Base-by-base conservation (phyloP, 2,329 filamentous ascomycete species). In the Diaporthe capsici region DNA sequence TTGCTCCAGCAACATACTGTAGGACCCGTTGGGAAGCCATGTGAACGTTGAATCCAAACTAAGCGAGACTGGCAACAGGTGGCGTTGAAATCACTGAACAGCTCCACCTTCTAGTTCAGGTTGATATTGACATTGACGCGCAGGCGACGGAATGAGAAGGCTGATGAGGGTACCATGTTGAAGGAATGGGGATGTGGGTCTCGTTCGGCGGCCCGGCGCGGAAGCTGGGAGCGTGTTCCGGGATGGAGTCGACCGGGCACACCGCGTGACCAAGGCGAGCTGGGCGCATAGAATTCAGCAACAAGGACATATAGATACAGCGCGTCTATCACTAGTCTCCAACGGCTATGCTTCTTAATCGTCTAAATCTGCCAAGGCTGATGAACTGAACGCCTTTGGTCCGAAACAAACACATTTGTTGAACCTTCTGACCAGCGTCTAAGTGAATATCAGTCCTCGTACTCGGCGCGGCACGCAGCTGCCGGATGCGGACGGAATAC, bases 1-100 rank as follows among this genome's bases (percentile, higher is more conserved):
- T 87, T 67, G 87, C 83, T 4, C 85, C 85, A 4, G 86, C 84
- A 61, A 90, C 84, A 78, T 88, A 90, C 63, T 85, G 68, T 17
- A 77, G 72, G 39, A 75, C 68, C 47, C 73, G 73, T 4, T 71
- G 76, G 7, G 73, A 53, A 28, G 76, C 57, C 76, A 77, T 77
- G 9, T 17, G 34, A 6, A 28, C 28, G 13, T 28, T 22, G 7
- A 20, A 15, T 28, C 3, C 49, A 10, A 28, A 12, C 28, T 10
- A 4, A 28, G 13, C n/a, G 3, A 22, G 28, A 20, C 63, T 37
- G 20, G 28, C 5, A 65, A 22, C 6, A n/a, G 47, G n/a, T 34
- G 5, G 44, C 31, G 3, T 20, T 51, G 20, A 9, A 39, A 25
- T 4, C 12, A 20, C 47, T 25, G 47, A n/a, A 34, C 8, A 25